These are phyloP conservation scores for Xylaria sp. DNA, from an alignment of 2,329 filamentous ascomycete species.

Conservation along the genomic window DNA sequence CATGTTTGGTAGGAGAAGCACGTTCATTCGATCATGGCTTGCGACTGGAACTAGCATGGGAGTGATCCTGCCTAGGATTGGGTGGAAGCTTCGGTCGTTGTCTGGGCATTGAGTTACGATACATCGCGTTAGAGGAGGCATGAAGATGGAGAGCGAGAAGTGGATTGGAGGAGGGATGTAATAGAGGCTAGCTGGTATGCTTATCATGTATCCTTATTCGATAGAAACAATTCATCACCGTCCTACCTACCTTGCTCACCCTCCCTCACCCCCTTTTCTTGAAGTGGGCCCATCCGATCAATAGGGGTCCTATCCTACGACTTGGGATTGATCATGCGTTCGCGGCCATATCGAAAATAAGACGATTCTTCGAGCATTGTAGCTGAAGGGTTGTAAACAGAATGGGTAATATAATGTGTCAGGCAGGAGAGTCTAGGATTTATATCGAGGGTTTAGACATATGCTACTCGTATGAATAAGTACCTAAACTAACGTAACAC, in stretches of 20 bases:
- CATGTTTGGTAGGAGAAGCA: not conserved
- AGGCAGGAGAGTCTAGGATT: too few relatives aligned
- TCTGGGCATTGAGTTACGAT: not conserved
- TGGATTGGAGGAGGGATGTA: not conserved
- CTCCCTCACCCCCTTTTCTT: not conserved
- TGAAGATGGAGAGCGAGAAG: not conserved
- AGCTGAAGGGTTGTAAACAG: too few relatives aligned
- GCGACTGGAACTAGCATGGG: not conserved
- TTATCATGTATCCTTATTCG: conserved; percentile 25
- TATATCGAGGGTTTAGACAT: too few relatives aligned
- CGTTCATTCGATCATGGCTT: too few relatives aligned
- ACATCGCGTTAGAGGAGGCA: not conserved
- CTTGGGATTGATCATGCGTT: not conserved
- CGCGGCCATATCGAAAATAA: too few relatives aligned
- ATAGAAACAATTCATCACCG: conserved; percentile 5
- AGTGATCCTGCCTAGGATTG: not conserved
- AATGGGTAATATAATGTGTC: too few relatives aligned
- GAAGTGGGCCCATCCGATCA: not conserved
- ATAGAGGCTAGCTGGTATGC: conserved; percentile 22
- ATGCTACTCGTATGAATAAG: too few relatives aligned
- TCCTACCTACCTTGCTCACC: not conserved
- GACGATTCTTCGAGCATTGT: too few relatives aligned
- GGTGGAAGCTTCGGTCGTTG: not conserved
- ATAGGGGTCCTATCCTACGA: not conserved
- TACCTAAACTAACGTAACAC: too few relatives aligned